A percentile compares a stretch with the other conserved stretches of the same genome.
These are phyloP conservation scores for Colletotrichum tropicicola DNA, from an alignment of 2,329 filamentous ascomycete genomes.

Conservation along the genomic window DNA sequence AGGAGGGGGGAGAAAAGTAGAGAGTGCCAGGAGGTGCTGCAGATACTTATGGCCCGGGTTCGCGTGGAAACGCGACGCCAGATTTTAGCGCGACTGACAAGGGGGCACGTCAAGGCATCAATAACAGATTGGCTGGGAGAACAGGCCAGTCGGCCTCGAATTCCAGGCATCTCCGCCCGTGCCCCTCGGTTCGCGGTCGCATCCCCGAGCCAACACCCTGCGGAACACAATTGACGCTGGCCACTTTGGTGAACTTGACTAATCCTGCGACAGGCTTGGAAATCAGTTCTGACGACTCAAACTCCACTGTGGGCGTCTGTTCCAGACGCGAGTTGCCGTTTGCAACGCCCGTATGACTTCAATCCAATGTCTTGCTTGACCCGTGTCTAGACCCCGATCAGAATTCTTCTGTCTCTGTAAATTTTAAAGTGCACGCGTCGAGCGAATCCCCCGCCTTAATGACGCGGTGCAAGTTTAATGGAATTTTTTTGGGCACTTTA, in stretches of 20 bases:
- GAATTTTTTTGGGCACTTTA: conserved; percentile 11
- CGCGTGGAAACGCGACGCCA: conserved; percentile 33
- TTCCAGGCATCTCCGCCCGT: conserved; percentile 19
- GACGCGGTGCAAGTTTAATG: conserved; percentile 16
- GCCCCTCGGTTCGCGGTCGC: conserved; percentile 29
- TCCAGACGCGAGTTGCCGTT: conserved; percentile 10
- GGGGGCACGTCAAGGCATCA: conserved; percentile 31
- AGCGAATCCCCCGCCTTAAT: neutral
- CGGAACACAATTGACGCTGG: neutral
- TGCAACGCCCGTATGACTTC: conserved; percentile 15
- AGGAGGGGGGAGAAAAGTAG: conserved; percentile 7
- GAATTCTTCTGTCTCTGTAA: neutral
- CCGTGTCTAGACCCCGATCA: neutral
- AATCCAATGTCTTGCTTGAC: neutral
- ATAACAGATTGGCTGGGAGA: conserved; percentile 14
- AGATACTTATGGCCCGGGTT: conserved; percentile 30
- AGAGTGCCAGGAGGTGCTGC: conserved; percentile 22
- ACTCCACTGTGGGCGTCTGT: conserved; percentile 16
- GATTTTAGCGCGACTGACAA: conserved; percentile 28
- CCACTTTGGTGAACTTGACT: conserved; percentile 16
- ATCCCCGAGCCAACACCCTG: conserved; percentile 28
- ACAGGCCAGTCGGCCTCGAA: conserved; percentile 1
- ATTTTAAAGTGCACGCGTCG: too few species aligned
- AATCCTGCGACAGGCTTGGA: conserved; percentile 16
- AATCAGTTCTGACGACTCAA: conserved; percentile 14